A percentile compares a stretch with the other conserved stretches of the same genome.
These are phyloP conservation scores for Aspergillus proliferans DNA, from an alignment of 2,329 filamentous ascomycete genomes.

Conservation along the genomic window DNA sequence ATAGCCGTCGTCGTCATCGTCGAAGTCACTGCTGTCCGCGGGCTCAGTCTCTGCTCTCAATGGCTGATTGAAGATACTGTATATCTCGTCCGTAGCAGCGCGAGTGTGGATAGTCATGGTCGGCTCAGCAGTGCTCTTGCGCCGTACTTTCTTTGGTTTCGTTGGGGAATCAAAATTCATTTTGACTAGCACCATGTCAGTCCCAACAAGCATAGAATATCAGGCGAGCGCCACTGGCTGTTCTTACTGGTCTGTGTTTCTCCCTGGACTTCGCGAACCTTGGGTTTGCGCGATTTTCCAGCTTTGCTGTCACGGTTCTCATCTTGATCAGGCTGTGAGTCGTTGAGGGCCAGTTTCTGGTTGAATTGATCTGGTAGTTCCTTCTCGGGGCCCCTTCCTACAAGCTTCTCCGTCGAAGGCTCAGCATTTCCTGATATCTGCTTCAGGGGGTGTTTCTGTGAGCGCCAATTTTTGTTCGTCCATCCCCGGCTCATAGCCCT, in stretches of 20 bases:
- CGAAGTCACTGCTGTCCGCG: slow-evolving; percentile 58
- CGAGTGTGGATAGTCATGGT: slow-evolving; percentile 97
- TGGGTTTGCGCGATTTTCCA: slow-evolving; percentile 61
- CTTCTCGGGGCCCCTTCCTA: slow-evolving; percentile 13
- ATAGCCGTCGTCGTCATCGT: slow-evolving; percentile 61
- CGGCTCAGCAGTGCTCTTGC: slow-evolving; percentile 71
- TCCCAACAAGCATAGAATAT: slow-evolving; percentile 22
- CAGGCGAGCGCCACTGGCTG: background rate
- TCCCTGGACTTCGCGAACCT: slow-evolving; percentile 71
- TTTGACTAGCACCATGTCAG: slow-evolving; percentile 57
- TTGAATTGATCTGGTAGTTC: slow-evolving; percentile 25
- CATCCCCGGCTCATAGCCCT: slow-evolving; percentile 70
- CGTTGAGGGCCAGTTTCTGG: slow-evolving; percentile 25
- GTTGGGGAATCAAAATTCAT: slow-evolving; percentile 87
- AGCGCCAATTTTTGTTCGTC: slow-evolving; percentile 50
- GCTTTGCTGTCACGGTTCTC: slow-evolving; percentile 22
- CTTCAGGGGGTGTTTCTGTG: slow-evolving; percentile 48
- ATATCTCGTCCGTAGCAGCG: slow-evolving; percentile 94
- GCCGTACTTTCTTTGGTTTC: slow-evolving; percentile 67
- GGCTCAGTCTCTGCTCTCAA: slow-evolving; percentile 47
- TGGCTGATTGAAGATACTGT: slow-evolving; percentile 92
- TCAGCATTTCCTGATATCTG: slow-evolving; percentile 42
- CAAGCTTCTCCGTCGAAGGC: slow-evolving; percentile 6
- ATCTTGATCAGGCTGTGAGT: slow-evolving; percentile 12
- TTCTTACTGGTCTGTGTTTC: slow-evolving; percentile 84